Evolutionary conservation across 768 basidiomycete species (phyloP), one percentile per base, ranked within the genome.

Genomic region (Macrolepiota albuminosa): DNA sequence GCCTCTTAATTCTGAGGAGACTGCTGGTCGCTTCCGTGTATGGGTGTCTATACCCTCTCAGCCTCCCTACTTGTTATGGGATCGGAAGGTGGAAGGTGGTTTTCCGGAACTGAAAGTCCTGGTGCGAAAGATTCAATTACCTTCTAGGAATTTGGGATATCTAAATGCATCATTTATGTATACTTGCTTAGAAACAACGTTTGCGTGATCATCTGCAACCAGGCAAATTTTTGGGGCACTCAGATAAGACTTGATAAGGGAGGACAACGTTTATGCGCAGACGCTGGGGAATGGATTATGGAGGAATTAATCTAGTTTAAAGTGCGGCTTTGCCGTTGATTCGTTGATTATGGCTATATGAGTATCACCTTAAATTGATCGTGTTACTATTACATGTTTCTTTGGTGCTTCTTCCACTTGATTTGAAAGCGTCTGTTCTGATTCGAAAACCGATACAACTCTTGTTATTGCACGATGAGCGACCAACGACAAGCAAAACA

Each of bases 61-160:
- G 18, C 66, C 70, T 4, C 77, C 84, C 33, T 62, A 72, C 49
- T 71, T 94, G 60, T 69, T 93, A 16, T 97, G 95, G 94, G 95
- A 97, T 71, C 78, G 95, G 62, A 98, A 98, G 69, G 74, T 84
- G 26, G 91, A 95, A 70, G 92, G 91, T 43, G 90, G 92, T 2
- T 98, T 98, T 68, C 95, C 95, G 0, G 95, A 97, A 73, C 76
- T 94, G 62, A 95, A 93, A 72, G 77, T 82, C 26, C 75, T 95
- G 69, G 93, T 93, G 68, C 29, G 54, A 39, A 54, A 29, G 16
- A 26, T 39, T 34, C 34, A 18, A 16, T 8, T 4, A 4, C 37
- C 47, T 48, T 36, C 18, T 31, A 45, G 7, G 7, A 39, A 33
- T 21, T 11, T 26, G 29, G 16, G 34, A 55, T 14, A 0, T 49